phyloP scores from a whole-genome alignment of 2,329 filamentous ascomycete genomes.

The Colletotrichum acutatum region DNA sequence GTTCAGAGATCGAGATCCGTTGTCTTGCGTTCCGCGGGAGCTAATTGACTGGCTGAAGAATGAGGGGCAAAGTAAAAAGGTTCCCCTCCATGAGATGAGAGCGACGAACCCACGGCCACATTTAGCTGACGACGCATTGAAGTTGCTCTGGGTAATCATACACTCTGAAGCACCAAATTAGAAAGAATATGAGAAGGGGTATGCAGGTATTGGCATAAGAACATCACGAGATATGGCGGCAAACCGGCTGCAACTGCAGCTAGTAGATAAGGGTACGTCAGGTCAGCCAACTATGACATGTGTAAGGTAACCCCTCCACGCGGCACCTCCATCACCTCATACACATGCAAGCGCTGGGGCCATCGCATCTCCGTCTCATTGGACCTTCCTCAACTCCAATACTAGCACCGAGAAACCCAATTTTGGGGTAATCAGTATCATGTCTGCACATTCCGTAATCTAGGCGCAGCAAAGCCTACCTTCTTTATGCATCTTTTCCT shows the following conservation, averaged over 20 bases:
- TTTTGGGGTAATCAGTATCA: background rate
- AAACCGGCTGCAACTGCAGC: background rate
- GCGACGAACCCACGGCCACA: background rate
- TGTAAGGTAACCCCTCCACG: background rate
- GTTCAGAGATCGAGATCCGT: background rate
- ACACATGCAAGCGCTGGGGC: background rate
- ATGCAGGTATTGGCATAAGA: background rate
- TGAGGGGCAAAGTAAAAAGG: background rate
- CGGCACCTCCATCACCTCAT: background rate
- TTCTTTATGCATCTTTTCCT: background rate
- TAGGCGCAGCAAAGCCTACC: too few species aligned
- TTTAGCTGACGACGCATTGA: background rate
- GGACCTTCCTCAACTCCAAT: background rate
- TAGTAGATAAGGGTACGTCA: background rate
- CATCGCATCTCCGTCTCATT: background rate
- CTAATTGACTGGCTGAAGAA: background rate
- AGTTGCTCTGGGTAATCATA: background rate
- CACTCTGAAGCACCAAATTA: too few species aligned
- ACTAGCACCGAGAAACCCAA: background rate
- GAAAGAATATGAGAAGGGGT: background rate
- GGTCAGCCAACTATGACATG: constrained; percentile 20
- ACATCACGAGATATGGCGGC: background rate
- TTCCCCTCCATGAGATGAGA: background rate
- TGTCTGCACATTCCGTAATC: background rate
- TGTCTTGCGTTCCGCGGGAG: background rate